These are phyloP conservation scores for Limonomyces culmigenus DNA, from an alignment of 1,284 basidiomycete genomes.

Conservation along the genomic window DNA sequence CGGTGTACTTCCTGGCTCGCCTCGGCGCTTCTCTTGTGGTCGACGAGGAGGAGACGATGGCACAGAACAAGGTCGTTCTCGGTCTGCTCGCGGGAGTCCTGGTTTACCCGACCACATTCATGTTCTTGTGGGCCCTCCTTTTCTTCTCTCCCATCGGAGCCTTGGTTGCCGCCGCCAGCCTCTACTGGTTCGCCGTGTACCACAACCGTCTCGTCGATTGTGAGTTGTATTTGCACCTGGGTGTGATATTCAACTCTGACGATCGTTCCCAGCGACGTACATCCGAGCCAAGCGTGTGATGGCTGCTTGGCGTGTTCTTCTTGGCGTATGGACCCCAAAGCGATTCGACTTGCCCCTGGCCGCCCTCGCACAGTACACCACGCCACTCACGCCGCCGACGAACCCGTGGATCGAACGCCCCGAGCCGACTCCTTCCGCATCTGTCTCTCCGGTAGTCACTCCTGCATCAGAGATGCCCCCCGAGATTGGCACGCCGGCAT, in stretches of 20 bases:
- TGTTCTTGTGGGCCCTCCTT: slow-evolving; percentile 68
- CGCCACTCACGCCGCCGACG: slow-evolving; percentile 41
- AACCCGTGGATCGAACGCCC: slow-evolving; percentile 50
- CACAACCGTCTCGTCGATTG: slow-evolving; percentile 67
- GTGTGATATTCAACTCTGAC: slow-evolving; percentile 8
- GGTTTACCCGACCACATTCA: slow-evolving; percentile 71
- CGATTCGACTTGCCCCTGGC: slow-evolving; percentile 57
- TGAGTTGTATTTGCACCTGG: slow-evolving; percentile 16
- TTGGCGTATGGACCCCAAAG: slow-evolving; percentile 81
- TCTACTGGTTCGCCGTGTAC: slow-evolving; percentile 68
- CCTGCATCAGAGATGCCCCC: slow-evolving; percentile 10
- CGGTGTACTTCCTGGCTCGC: slow-evolving; percentile 68
- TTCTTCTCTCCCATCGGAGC: slow-evolving; percentile 44
- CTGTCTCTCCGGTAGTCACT: slow-evolving; percentile 10
- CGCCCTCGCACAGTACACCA: slow-evolving; percentile 61
- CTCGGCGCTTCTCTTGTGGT: slow-evolving; percentile 60
- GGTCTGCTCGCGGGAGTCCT: slow-evolving; percentile 60
- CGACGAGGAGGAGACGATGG: slow-evolving; percentile 84
- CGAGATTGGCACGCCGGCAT: slow-evolving; percentile 22
- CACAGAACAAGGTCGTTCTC: slow-evolving; percentile 83
- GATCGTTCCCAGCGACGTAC: slow-evolving; percentile 46
- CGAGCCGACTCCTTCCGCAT: slow-evolving; percentile 9
- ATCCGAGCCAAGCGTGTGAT: slow-evolving; percentile 65
- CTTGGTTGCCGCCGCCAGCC: slow-evolving; percentile 16
- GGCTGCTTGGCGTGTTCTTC: slow-evolving; percentile 78